Base-by-base conservation (phyloP, 2,329 filamentous ascomycete genomes). In the Aspergillus fumigatus region DNA sequence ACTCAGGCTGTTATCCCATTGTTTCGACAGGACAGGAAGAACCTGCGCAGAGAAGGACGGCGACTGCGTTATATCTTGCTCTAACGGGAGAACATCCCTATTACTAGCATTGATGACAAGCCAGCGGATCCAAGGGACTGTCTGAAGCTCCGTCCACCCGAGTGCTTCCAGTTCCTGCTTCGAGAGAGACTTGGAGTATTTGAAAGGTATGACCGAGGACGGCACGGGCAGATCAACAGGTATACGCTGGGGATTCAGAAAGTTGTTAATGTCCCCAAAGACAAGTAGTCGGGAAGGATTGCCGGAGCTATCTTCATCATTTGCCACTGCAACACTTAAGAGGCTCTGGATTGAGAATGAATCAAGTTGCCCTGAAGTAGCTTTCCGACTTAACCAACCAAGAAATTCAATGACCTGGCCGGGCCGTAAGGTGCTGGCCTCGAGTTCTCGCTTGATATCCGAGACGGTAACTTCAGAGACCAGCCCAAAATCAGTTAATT, bases 401-500 rank as follows among this genome's bases (percentile, higher is more conserved):
- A 99, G 82, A 65, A 99, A 96, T 64, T 92, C 87, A 14, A 84
- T 79, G 17, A 96, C 81, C 72, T 97, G 93, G 32, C 83, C 80
- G 59, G 90, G 88, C 50, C 83, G 88, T 56, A 99, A 79, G 1
- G 94, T 90, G 67, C 90, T 92, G 7, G 86, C 83, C 66, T 92
- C 90, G 3, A 99, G 79, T 64, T 96, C 92, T 58, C 86, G 79
- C 60, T 87, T 89, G 58, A 99, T 90, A 69, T 99, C 94, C 4
- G 86, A 84, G 27, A 94, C 87, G 0, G 90, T 96, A 56, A 97
- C 89, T 62, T 92, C 87, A 1, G 86, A 89, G n/a, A 99, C 83
- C 55, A 97, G 80, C 1, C 90, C 92, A 69, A 92, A 94, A 38
- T 92, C 89, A 55, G 88, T 87, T 48, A 99, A 76, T 65, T 90